Base-by-base conservation (phyloP, 1,284 basidiomycete genomes). In the Ganoderma lucidum region DNA sequence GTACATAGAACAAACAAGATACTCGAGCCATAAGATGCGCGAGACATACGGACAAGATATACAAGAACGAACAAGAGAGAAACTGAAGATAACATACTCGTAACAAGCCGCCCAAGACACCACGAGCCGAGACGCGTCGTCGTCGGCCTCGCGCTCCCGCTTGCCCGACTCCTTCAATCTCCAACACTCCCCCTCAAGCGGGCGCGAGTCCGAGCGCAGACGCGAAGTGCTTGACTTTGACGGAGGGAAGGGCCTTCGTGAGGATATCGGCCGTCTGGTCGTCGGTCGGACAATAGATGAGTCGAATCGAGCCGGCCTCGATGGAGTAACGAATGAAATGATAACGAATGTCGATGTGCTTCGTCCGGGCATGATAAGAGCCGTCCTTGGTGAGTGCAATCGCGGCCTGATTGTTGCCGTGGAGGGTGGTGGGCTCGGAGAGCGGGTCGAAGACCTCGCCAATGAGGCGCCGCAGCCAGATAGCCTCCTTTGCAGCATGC, bases 311-410 rank as follows among this genome's bases (percentile, higher is more conserved):
- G 9, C 69, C 71, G 1, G 60, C 59, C 4, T 71, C 70, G 41
- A 83, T 74, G 4, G 59, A 55, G 19, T 81, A 78, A 0, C 81
- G 76, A 4, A 83, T 68, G 41, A 74, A 78, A 65, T 82, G 82
- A 65, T 78, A 74, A 5, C 65, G 69, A 35, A 82, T 73, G 59
- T 80, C 78, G 59, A 83, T 81, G 69, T 84, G 82, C 68, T 82
- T 83, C 35, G 76, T 75, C 4, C 76, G 63, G 0, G 70, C 63
- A 60, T 78, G 77, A 44, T 62, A 67, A 0, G 45, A 55, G 62
- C 55, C 75, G 59, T 81, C 77, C n/a, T 75, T 61, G 8, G 78
- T 70, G 2, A 84, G 64, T 2, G 69, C 58, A 44, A 83, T 76
- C 8, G 78, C 77, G 0, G 77, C 69, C 30, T 78, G 68, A 70